phyloP scores from a whole-genome alignment of 768 basidiomycete genomes.

The Psilocybe azurescens region DNA sequence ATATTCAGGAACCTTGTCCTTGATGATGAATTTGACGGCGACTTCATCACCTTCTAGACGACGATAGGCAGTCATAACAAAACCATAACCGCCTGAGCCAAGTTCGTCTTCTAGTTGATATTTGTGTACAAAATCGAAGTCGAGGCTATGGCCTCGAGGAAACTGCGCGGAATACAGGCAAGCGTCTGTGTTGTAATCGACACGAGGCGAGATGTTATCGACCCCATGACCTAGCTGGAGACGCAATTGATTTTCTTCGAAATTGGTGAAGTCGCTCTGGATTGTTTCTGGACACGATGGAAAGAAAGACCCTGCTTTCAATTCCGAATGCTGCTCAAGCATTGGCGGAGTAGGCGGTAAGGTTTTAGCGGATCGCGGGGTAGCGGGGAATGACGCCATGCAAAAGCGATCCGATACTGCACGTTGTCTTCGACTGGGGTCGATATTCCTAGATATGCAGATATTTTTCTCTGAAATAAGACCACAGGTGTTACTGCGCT shows the following conservation, averaged over 20 bases:
- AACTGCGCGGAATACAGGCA: conserved; percentile 50
- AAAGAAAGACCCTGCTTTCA: conserved; percentile 10
- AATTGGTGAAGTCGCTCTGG: conserved; percentile 1
- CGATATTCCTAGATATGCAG: neutral
- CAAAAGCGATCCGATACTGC: conserved; percentile 9
- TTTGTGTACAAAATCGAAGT: conserved; percentile 58
- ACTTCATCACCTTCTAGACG: conserved; percentile 68
- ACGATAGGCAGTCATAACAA: conserved; percentile 87
- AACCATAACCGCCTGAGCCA: conserved; percentile 93
- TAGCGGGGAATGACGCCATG: neutral
- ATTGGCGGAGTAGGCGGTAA: neutral
- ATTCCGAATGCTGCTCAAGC: conserved; percentile 1
- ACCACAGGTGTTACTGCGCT: conserved; percentile 4
- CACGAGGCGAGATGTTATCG: conserved; percentile 6
- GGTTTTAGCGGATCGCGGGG: neutral
- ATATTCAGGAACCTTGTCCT: conserved; percentile 64
- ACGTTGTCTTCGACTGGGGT: conserved; percentile 7
- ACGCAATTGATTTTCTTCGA: conserved; percentile 14
- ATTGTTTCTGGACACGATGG: neutral
- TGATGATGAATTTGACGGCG: conserved; percentile 95
- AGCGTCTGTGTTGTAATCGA: conserved; percentile 37
- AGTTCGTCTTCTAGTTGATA: conserved; percentile 79
- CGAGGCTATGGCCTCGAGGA: conserved; percentile 62
- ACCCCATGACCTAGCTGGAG: conserved; percentile 15
- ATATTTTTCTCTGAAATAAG: neutral